Conservation (phyloP, 495 filamentous ascomycete genomes). For the Tuber borchii region DNA sequence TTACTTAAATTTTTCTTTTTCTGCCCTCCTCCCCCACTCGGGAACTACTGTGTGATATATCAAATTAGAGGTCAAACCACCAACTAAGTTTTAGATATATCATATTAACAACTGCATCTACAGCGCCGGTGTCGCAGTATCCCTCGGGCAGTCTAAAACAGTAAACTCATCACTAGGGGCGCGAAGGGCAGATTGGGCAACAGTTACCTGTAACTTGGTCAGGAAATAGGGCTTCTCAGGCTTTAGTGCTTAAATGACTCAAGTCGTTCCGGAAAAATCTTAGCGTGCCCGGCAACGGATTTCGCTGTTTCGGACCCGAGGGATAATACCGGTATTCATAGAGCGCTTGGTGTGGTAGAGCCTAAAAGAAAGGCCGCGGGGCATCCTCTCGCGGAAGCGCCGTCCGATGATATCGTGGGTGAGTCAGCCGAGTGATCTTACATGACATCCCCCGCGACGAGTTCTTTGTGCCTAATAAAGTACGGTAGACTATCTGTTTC, state of each 20-base stretch:
- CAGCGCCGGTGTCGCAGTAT: background rate
- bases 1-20: background rate
- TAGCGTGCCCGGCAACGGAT: too few relatives aligned
- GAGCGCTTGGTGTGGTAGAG: background rate
- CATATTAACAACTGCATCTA: background rate
- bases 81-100: background rate
- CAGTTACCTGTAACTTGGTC: too few relatives aligned
- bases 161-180: too few relatives aligned
- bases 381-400: background rate
- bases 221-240: too few relatives aligned
- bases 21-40: background rate
- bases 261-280: too few relatives aligned
- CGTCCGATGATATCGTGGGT: background rate
- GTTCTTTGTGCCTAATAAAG: background rate
- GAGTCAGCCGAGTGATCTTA: constrained; percentile 5
- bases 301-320: too few relatives aligned
- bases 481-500: background rate
- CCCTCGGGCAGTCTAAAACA: too few relatives aligned
- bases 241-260: too few relatives aligned
- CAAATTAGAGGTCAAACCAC: background rate
- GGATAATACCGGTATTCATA: too few relatives aligned
- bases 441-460: background rate
- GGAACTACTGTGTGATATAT: background rate
- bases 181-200: too few relatives aligned
- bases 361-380: background rate